These are phyloP conservation scores for Cymodocea nodosa DNA, from an alignment of 116 monocot genomes.

Conservation along the genomic window DNA sequence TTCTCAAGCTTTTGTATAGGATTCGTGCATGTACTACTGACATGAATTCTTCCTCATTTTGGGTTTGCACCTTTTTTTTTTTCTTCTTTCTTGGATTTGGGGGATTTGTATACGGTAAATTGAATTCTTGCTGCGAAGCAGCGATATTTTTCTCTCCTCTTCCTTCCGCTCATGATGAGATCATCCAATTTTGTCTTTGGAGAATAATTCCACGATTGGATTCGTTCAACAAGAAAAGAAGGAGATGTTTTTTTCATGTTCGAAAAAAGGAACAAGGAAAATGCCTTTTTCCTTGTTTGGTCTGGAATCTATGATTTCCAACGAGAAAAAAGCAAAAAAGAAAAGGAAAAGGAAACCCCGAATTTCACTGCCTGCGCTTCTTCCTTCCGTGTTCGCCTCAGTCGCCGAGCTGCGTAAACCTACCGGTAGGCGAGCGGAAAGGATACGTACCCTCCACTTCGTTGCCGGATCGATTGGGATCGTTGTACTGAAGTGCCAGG, in stretches of 20 bases:
- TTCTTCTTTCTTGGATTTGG: neutral
- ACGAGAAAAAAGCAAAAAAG: too few relatives aligned
- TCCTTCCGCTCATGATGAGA: neutral
- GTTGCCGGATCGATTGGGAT: too few relatives aligned
- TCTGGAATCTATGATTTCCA: too few relatives aligned
- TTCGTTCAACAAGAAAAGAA: neutral
- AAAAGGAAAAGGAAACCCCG: neutral
- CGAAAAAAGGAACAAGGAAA: neutral
- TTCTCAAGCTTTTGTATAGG: conserved; percentile 18
- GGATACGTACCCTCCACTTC: too few relatives aligned
- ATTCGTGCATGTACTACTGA: conserved; percentile 13
- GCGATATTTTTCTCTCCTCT: neutral
- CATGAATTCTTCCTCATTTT: neutral
- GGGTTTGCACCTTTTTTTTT: neutral
- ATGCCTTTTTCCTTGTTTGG: neutral
- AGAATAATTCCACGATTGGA: neutral
- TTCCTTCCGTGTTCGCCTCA: too few relatives aligned
- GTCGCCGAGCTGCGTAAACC: too few relatives aligned
- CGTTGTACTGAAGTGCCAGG: too few relatives aligned
- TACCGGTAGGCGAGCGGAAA: too few relatives aligned
- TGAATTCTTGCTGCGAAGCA: conserved; percentile 4
- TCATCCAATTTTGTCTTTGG: neutral
- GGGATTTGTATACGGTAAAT: conserved; percentile 11
- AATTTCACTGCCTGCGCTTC: too few relatives aligned
- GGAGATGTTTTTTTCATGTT: neutral